phyloP scores from a whole-genome alignment of 441 rosid species.

The Raphanus hybrid region DNA sequence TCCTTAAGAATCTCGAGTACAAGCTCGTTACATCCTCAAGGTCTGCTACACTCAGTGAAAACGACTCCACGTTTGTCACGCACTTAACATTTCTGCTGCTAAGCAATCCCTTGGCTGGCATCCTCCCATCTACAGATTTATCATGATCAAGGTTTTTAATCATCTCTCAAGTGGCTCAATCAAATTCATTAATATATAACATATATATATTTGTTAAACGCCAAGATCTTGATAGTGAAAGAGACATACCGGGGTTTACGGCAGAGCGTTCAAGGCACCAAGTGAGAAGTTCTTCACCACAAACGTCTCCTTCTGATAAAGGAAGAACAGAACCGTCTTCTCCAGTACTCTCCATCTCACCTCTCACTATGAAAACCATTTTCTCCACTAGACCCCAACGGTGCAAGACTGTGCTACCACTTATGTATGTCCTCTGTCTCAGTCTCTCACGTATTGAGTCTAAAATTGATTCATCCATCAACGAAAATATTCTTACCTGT shows the following conservation, averaged over 20 bases:
- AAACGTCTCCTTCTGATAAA: neutral
- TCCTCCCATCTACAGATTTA: neutral
- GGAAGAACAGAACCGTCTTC: slow-evolving; percentile 4
- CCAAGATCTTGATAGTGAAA: neutral
- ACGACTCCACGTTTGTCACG: slow-evolving; percentile 3
- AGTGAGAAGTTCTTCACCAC: neutral
- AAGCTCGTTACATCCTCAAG: slow-evolving; percentile 6
- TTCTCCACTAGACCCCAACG: neutral
- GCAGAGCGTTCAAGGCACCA: slow-evolving; percentile 5
- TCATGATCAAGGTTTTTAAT: neutral
- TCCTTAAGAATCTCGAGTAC: neutral
- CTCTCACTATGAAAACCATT: neutral
- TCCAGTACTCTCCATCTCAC: slow-evolving; percentile 2
- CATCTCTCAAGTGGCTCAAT: neutral
- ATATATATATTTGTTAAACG: neutral
- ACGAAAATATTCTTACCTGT: slow-evolving; percentile 9
- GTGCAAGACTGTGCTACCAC: slow-evolving; percentile 7
- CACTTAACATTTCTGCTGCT: slow-evolving; percentile 7
- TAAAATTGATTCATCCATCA: slow-evolving; percentile 2
- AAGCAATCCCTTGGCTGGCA: slow-evolving; percentile 1
- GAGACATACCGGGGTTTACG: slow-evolving; percentile 1
- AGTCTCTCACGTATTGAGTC: slow-evolving; percentile 3
- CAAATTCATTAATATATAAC: neutral
- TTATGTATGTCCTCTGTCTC: slow-evolving; percentile 5
- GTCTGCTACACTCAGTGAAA: slow-evolving; percentile 4